These are phyloP conservation scores for Hymenoscyphus scutula DNA, from an alignment of 2,329 filamentous ascomycete genomes.

Conservation along the genomic window DNA sequence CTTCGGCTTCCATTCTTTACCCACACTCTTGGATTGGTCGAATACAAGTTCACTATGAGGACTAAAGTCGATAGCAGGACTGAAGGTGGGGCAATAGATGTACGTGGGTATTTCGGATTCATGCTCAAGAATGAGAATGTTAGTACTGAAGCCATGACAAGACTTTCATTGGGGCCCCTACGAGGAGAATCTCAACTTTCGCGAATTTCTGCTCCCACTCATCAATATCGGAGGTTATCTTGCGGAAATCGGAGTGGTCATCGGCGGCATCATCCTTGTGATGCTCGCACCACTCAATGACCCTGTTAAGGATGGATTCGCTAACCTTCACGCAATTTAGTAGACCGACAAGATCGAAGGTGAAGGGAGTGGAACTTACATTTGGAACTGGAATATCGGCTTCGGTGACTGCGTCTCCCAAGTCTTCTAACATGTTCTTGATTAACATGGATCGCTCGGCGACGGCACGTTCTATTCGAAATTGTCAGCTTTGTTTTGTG, in stretches of 20 bases:
- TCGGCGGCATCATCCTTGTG: conserved; percentile 86
- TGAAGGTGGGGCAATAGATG: too few species aligned
- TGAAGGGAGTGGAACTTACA: conserved; percentile 43
- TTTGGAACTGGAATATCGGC: conserved; percentile 77
- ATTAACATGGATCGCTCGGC: conserved; percentile 91
- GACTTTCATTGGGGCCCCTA: conserved; percentile 47
- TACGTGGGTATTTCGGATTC: too few species aligned
- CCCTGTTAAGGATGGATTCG: conserved; percentile 89
- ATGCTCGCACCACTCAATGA: conserved; percentile 96
- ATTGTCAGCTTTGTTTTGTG: conserved; percentile 17
- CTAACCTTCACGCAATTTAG: conserved; percentile 61
- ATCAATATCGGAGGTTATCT: conserved; percentile 98
- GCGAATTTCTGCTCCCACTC: conserved; percentile 99
- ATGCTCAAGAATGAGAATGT: too few species aligned
- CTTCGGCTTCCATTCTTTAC: too few species aligned
- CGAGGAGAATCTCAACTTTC: conserved; percentile 98
- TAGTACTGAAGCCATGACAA: conserved; percentile 6
- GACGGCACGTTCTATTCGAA: conserved; percentile 66
- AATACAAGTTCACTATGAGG: too few species aligned
- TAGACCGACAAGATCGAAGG: conserved; percentile 6
- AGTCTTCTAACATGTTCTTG: conserved; percentile 97
- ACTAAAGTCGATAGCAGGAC: too few species aligned
- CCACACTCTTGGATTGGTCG: too few species aligned
- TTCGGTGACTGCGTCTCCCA: conserved; percentile 61
- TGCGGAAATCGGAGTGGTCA: conserved; percentile 88